Base-by-base conservation (phyloP, 306 rosid genomes). In the Morella rubra region DNA sequence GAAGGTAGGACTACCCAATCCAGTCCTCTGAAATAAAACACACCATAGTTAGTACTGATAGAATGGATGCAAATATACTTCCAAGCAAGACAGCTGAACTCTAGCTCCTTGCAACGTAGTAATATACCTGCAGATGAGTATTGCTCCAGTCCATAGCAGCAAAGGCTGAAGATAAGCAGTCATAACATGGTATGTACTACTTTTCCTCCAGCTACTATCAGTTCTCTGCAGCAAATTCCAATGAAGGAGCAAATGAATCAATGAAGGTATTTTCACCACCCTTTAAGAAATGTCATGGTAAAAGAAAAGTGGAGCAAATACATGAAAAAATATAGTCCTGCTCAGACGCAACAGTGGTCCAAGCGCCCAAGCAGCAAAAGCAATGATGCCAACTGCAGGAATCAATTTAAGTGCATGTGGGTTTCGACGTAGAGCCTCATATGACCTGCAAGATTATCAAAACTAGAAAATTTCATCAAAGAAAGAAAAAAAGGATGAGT, bases 351-450 rank as follows among this genome's bases (percentile, higher is more conserved):
- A 46, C 50, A 95, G 85, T 73, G 99, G 97, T 75, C 81, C 97
- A 69, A 95, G 90, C 73, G 93, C 99, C 79, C 89, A 92, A 80
- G 90, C 89, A 80, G 97, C 92, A 85, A 96, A 96, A 76, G 93
- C 91, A 84, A 96, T 89, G 85, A 92, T 44, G 75, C 96, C 89
- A 81, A 86, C 86, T 64, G 97, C 96, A 10, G 96, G 91, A 76
- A 96, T 78, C 88, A 96, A 85, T 69, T 85, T 86, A 76, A 81
- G 77, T 60, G 85, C 78, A 76, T 80, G 76, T 74, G 92, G 87
- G 80, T 76, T 92, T 79, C 93, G 89, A 41, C 40, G 73, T 79
- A 95, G 78, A 71, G 91, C 84, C 71, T 78, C 87, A 77, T 80
- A 89, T 78, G 96, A 91, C 82, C 98, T 96, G 86, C 79, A 82